A percentile compares a stretch with the other conserved stretches of the same genome.
Evolutionary conservation across 163 green algal species (phyloP).

Genomic region (Trebouxia gelatinosa): DNA sequence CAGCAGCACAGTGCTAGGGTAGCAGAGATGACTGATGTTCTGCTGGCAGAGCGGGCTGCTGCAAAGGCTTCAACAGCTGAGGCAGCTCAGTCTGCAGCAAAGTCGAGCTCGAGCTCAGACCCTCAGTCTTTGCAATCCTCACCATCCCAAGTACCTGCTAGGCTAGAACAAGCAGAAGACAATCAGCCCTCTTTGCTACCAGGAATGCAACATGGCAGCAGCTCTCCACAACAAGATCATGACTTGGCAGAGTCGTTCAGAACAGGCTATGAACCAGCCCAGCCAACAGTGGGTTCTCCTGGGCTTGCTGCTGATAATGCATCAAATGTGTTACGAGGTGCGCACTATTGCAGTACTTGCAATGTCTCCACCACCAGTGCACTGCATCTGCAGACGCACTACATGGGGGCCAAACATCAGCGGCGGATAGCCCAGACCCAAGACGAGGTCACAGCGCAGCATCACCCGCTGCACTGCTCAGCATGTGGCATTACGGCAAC

Average conservation of each 20-base stretch:
- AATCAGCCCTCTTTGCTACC: background rate
- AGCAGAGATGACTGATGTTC: conserved; percentile 12
- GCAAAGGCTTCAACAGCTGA: background rate
- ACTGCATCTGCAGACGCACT: conserved; percentile 47
- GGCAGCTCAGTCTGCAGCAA: background rate
- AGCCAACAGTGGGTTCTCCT: too few relatives aligned
- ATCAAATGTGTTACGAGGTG: background rate
- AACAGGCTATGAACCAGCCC: too few relatives aligned
- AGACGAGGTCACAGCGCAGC: too few relatives aligned
- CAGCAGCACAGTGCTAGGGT: conserved; percentile 19
- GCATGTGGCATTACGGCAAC: too few relatives aligned
- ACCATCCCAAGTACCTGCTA: background rate
- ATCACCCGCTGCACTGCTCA: too few relatives aligned
- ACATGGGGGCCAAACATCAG: conserved; percentile 42
- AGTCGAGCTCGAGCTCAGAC: background rate
- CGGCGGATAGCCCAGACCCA: conserved; percentile 10
- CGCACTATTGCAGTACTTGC: conserved; percentile 42
- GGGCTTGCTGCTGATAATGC: too few relatives aligned
- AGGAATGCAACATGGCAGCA: background rate
- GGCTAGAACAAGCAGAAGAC: background rate
- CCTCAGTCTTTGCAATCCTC: background rate
- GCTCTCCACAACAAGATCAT: background rate
- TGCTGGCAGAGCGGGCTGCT: conserved; percentile 17
- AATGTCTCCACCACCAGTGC: conserved; percentile 44
- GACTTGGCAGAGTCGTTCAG: background rate